phyloP scores from a whole-genome alignment of 352 stramenopile species.

The Globisporangium solare region DNA sequence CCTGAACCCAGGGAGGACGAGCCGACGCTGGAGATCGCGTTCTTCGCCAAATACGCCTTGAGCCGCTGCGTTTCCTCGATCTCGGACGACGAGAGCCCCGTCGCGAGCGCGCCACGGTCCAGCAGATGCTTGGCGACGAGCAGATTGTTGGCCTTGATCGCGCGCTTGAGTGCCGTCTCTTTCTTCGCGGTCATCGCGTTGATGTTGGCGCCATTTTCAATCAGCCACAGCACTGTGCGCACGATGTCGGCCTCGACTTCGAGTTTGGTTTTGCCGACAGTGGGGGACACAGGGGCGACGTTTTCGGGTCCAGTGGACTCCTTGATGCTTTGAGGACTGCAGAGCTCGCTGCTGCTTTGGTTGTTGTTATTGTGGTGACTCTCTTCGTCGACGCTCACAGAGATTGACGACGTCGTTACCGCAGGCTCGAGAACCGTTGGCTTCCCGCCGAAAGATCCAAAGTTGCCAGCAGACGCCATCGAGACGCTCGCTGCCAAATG shows the following conservation, averaged over 20 bases:
- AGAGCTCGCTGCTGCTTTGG: constrained; percentile 18
- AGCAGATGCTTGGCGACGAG: constrained; percentile 49
- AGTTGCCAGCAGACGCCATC: constrained; percentile 2
- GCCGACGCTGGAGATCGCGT: constrained; percentile 54
- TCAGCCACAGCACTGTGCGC: constrained; percentile 62
- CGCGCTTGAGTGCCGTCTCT: constrained; percentile 55
- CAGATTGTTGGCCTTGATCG: constrained; percentile 43
- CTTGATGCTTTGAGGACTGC: background rate
- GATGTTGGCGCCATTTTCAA: constrained; percentile 68
- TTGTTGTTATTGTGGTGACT: constrained; percentile 22
- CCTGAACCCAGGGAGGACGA: constrained; percentile 13
- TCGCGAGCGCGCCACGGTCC: constrained; percentile 44
- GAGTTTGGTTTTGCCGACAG: constrained; percentile 28
- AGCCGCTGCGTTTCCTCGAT: constrained; percentile 43
- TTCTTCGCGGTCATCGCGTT: constrained; percentile 44
- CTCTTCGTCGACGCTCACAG: constrained; percentile 24
- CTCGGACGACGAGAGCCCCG: constrained; percentile 33
- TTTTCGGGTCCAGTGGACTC: background rate
- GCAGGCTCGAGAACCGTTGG: constrained; percentile 20
- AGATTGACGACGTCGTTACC: constrained; percentile 28
- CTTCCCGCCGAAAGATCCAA: background rate
- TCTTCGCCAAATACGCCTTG: constrained; percentile 51
- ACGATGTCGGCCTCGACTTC: constrained; percentile 51
- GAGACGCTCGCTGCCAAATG: constrained; percentile 52
- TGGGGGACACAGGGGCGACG: background rate